These are phyloP conservation scores for Chlorella sp. DNA, from an alignment of 139 green algal genomes.

Conservation along the genomic window DNA sequence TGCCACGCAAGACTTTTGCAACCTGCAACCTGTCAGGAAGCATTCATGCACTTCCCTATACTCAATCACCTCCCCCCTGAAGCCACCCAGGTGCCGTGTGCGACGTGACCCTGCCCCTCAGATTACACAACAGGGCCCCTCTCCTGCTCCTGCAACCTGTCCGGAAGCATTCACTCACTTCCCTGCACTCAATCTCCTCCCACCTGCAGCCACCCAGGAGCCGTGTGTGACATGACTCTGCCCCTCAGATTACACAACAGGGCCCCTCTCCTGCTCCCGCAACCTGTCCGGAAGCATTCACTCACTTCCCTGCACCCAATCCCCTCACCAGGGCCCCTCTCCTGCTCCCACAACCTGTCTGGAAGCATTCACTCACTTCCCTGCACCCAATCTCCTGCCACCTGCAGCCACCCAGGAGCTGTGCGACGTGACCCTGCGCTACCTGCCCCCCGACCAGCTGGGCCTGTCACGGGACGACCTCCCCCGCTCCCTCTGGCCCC, in stretches of 20 bases:
- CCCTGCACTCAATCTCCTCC: not conserved
- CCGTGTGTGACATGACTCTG: not conserved
- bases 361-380: not conserved
- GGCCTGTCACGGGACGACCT: conserved; percentile 23
- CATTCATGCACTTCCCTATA: not conserved
- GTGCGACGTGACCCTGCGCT: conserved; percentile 36
- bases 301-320: not conserved
- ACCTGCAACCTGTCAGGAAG: not conserved
- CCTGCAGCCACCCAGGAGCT: conserved; percentile 31
- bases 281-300: not conserved
- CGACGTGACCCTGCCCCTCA: not conserved
- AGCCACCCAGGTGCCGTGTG: not conserved
- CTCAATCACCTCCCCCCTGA: not conserved
- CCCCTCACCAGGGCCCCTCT: not conserved
- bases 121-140: too few species aligned
- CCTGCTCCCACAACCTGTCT: not conserved
- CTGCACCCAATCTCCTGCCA: not conserved
- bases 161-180: not conserved
- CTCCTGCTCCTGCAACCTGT: not conserved
- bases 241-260: too few species aligned
- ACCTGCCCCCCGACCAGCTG: conserved; percentile 22
- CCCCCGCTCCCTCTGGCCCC: conserved; percentile 28
- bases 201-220: not conserved
- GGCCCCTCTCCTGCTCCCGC: not conserved
- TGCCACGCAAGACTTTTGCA: not conserved